A percentile compares a stretch with the other conserved stretches of the same genome.
Evolutionary conservation across 352 stramenopile genomes (phyloP).

Genomic region (Pythium phragmiticola): DNA sequence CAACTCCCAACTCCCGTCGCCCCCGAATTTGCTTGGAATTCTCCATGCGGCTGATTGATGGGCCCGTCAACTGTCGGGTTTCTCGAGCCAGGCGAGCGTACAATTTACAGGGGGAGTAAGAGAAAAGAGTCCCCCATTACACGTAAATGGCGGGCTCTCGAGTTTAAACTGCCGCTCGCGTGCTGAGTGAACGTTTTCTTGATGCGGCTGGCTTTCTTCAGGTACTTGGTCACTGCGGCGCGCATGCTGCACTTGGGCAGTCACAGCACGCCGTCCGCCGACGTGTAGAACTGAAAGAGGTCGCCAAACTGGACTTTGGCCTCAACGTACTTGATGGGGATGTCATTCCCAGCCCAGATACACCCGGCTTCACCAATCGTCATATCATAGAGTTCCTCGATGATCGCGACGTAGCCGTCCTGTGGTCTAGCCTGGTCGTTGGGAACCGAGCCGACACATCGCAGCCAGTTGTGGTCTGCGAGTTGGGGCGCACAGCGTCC

Average conservation of each 20-base stretch:
- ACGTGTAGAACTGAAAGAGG: constrained; percentile 10
- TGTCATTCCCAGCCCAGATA: not conserved
- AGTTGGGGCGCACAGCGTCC: not conserved
- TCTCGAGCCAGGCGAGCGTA: no score
- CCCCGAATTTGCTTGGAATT: no score
- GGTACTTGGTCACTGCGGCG: not conserved
- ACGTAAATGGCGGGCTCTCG: not conserved
- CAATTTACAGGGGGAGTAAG: no score
- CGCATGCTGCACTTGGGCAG: not conserved
- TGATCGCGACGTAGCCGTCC: not conserved
- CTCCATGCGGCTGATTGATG: no score
- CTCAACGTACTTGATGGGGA: not conserved
- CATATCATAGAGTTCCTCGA: constrained; percentile 2
- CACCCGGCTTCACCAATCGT: not conserved
- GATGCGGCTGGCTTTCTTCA: not conserved
- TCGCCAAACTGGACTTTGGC: constrained; percentile 5
- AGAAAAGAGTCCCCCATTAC: no score
- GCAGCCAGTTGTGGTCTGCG: not conserved
- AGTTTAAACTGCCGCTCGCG: constrained; percentile 5
- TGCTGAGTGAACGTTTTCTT: not conserved
- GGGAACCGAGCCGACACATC: not conserved
- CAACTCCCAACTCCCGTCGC: no score
- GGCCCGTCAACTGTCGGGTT: no score
- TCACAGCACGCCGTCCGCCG: not conserved
- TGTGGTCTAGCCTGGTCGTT: not conserved